Base-by-base conservation (phyloP, 257 asterid species). In the Eucommia ulmoides region DNA sequence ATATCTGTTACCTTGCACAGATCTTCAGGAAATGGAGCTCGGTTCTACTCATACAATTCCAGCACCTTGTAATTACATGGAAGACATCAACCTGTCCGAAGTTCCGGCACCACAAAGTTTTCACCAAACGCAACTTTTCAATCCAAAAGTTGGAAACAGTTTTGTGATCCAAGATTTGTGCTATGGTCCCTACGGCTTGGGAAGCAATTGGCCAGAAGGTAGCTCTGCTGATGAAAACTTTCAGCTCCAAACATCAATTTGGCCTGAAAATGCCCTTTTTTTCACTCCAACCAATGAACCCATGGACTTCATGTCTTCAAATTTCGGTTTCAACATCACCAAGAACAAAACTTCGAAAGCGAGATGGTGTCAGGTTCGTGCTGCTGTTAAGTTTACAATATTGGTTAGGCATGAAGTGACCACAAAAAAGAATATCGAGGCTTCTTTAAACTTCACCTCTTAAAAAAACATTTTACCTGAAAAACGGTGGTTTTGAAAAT, bases 291-390 rank as follows among this genome's bases (percentile, higher is more conserved):
- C 26, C 55, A 67, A 61, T 65, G 72, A 59, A 24, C 76, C 59
- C n/a, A 25, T 67, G 16, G 69, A 65, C 38, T 38, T 65, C 9
- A 35, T 63, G 19, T 73, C 81, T 51, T 70, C 88, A 52, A 53
- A 67, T 60, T 48, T 78, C 24, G 74, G 65, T 58, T 33, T 68
- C 51, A 49, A 33, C 24, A 55, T 64, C 49, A 60, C 87, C 23
- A 61, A 69, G 50, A 59, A 22, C 46, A 71, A 77, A 45, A 74
- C 56, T 53, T 68, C 91, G 47, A 76, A 62, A 61, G 65, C 76
- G 3, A 67, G 78, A 46, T 84, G 94, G 97, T 77, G 92, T 73
- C 84, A 80, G 69, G 72, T 88, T 47, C 68, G 80, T 2, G 93
- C 94, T 1, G 88, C 72, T 62, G 72, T 88, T 10, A 84, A 79